These are phyloP conservation scores for Chalaropsis ovoidea DNA, from an alignment of 2,329 filamentous ascomycete genomes.

Conservation along the genomic window DNA sequence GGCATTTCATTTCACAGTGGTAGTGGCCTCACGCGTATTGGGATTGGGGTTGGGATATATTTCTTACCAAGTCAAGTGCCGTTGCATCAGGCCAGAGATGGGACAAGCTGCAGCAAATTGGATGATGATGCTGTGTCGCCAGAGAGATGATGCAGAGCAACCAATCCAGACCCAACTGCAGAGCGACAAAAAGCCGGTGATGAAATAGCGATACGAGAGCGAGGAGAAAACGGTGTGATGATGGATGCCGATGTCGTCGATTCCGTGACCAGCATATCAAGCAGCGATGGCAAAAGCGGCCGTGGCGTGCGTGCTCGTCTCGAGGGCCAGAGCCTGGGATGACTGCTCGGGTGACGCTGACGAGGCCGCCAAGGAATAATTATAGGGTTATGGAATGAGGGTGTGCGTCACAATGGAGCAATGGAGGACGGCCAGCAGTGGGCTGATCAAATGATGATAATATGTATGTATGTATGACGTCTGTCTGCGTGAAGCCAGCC, in stretches of 20 bases:
- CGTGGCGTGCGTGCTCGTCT: not conserved
- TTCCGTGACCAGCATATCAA: no score
- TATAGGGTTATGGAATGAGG: slow-evolving; percentile 5
- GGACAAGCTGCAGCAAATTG: not conserved
- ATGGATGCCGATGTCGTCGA: not conserved
- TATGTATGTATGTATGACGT: not conserved
- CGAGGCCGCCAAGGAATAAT: not conserved
- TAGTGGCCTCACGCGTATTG: not conserved
- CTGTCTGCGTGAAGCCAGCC: not conserved
- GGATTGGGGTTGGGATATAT: not conserved
- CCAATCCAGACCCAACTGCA: no score
- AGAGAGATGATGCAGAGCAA: slow-evolving; percentile 2
- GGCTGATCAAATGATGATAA: slow-evolving; percentile 6
- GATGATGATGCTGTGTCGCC: not conserved
- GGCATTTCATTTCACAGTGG: not conserved
- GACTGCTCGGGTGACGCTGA: not conserved
- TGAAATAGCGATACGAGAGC: no score
- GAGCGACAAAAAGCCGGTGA: no score
- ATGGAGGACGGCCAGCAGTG: not conserved
- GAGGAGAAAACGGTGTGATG: no score
- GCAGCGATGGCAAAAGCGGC: not conserved
- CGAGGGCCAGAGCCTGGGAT: not conserved
- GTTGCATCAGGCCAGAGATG: not conserved
- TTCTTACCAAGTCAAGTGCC: slow-evolving; percentile 4
- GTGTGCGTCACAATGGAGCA: not conserved